Percentiles rank a stretch among this genome's conserved stretches.
Conservation (phyloP, 768 basidiomycete genomes). For the Exsudoporus frostii region DNA sequence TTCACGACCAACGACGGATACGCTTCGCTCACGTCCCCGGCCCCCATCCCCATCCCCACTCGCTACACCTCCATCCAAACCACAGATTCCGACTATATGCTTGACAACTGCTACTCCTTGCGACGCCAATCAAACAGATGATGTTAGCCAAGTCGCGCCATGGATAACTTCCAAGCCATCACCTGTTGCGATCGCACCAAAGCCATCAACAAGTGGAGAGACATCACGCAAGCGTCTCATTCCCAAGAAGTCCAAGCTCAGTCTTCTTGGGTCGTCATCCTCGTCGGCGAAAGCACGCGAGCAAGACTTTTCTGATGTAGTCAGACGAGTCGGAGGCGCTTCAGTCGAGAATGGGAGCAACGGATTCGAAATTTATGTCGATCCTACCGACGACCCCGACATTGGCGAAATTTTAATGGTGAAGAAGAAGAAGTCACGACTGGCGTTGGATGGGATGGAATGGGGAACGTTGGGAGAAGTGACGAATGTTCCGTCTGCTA, state of each 20-base stretch:
- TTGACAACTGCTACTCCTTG: conserved; percentile 68
- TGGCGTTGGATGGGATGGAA: conserved; percentile 52
- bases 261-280: conserved; percentile 36
- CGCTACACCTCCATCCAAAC: conserved; percentile 27
- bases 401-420: conserved; percentile 69
- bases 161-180: conserved; percentile 17
- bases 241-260: conserved; percentile 70
- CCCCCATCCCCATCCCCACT: conserved; percentile 30
- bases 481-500: conserved; percentile 47
- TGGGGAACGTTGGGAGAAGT: conserved; percentile 60
- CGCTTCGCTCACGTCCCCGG: conserved; percentile 23
- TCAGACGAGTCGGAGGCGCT: conserved; percentile 43
- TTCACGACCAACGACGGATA: conserved; percentile 29
- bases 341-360: conserved; percentile 31
- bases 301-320: conserved; percentile 59
- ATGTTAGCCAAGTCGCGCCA: conserved; percentile 24
- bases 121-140: conserved; percentile 37
- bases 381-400: conserved; percentile 61
- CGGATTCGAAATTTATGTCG: conserved; percentile 71
- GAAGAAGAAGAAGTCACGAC: conserved; percentile 72
- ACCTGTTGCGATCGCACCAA: conserved; percentile 29
- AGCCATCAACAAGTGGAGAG: conserved; percentile 14
- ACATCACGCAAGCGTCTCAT: conserved; percentile 50
- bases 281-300: conserved; percentile 29
- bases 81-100: conserved; percentile 58